These are phyloP conservation scores for Aspergillus hancockii DNA, from an alignment of 495 filamentous ascomycete species.

Conservation along the genomic window DNA sequence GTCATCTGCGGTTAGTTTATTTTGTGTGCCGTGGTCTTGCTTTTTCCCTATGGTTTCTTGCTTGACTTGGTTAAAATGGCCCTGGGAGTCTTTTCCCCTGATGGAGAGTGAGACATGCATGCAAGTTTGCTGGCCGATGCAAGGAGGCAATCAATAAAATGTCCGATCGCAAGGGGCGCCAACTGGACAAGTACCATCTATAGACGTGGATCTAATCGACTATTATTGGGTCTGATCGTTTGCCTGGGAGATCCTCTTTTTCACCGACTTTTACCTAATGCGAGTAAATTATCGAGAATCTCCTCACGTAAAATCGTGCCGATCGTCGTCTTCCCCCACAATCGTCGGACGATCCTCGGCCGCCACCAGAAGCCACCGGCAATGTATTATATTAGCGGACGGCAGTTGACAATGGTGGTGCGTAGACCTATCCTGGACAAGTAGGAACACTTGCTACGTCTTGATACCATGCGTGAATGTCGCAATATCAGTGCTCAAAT, in stretches of 20 bases:
- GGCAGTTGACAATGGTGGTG: background rate
- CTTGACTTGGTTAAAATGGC: too few relatives aligned
- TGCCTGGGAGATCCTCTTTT: background rate
- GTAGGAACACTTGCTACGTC: too few relatives aligned
- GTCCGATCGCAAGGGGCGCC: background rate
- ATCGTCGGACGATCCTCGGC: background rate
- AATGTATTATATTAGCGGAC: background rate
- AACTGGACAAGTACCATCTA: background rate
- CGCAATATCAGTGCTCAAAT: background rate
- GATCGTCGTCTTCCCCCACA: background rate
- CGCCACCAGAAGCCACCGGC: background rate
- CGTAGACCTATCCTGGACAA: background rate
- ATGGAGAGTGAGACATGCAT: background rate
- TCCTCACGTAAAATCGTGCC: background rate
- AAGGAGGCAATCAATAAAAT: slow-evolving; percentile 3
- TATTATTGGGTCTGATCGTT: background rate
- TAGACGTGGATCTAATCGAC: too few relatives aligned
- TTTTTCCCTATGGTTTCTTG: too few relatives aligned
- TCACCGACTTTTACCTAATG: background rate
- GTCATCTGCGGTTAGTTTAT: background rate
- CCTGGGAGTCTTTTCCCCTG: background rate
- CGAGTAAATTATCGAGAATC: background rate
- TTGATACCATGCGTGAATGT: background rate
- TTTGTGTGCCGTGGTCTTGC: background rate
- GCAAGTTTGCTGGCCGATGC: background rate